A percentile compares a stretch with the other conserved stretches of the same genome.
Evolutionary conservation across 805 yeast genomes (phyloP).

Genomic region (Metschnikowia rubicola): DNA sequence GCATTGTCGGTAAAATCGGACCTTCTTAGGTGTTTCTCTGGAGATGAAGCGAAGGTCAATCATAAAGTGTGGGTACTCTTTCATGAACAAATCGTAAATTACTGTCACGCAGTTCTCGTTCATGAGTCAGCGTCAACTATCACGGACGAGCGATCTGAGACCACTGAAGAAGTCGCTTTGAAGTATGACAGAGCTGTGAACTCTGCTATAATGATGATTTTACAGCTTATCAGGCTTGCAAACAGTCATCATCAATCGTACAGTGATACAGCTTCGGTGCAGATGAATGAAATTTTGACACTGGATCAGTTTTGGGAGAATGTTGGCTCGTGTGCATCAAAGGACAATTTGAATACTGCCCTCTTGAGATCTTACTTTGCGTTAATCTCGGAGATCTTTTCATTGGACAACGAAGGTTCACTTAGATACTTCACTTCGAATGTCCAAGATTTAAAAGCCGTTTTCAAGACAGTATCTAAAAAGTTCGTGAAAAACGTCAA

Average conservation of each 20-base stretch:
- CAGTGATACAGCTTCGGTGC: constrained; percentile 10
- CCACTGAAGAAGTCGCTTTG: constrained; percentile 59
- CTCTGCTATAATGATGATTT: constrained; percentile 49
- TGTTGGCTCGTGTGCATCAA: constrained; percentile 22
- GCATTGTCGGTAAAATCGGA: constrained; percentile 46
- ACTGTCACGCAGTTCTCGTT: constrained; percentile 48
- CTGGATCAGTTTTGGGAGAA: constrained; percentile 35
- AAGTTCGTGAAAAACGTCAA: constrained; percentile 43
- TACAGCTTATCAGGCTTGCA: constrained; percentile 24
- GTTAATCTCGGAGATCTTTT: constrained; percentile 11
- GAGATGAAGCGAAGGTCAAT: constrained; percentile 46
- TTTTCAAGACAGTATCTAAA: constrained; percentile 43
- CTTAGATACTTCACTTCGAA: constrained; percentile 15
- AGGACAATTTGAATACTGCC: constrained; percentile 27
- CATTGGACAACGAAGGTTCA: constrained; percentile 12
- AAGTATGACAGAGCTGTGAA: constrained; percentile 60
- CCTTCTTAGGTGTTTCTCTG: constrained; percentile 53
- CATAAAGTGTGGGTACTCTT: constrained; percentile 59
- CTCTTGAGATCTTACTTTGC: constrained; percentile 24
- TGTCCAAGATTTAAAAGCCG: constrained; percentile 19
- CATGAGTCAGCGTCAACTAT: constrained; percentile 60
- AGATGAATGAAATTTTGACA: constrained; percentile 22
- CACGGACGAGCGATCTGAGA: constrained; percentile 70
- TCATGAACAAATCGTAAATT: constrained; percentile 51
- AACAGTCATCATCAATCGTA: constrained; percentile 15